phyloP scores from a whole-genome alignment of 1,284 basidiomycete species.

The Cryptococcus neoformans region DNA sequence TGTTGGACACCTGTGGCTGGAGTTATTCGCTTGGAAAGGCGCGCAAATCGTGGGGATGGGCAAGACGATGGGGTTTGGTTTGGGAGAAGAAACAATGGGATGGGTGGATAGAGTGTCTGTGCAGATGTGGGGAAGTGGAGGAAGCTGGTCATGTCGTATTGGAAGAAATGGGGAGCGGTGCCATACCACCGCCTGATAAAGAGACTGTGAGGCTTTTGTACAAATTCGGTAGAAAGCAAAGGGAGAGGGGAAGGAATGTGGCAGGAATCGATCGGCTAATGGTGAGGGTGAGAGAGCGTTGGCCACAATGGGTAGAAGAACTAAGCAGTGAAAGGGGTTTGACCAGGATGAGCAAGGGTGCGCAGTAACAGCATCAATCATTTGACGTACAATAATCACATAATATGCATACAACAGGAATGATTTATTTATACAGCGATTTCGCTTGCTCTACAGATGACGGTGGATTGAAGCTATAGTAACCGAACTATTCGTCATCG shows the following conservation, averaged over 20 bases:
- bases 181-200: conserved; percentile 22
- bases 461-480: no score
- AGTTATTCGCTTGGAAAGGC: conserved; percentile 57
- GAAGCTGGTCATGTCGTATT: conserved; percentile 68
- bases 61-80: conserved; percentile 55
- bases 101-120: conserved; percentile 82
- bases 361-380: background rate
- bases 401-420: conserved; percentile 49
- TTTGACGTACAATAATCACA: background rate
- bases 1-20: conserved; percentile 77
- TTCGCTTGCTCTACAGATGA: no score
- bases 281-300: conserved; percentile 20
- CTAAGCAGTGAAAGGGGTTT: conserved; percentile 9
- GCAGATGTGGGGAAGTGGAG: conserved; percentile 62
- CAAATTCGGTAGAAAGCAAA: conserved; percentile 41
- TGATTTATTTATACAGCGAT: no score
- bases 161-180: conserved; percentile 56
- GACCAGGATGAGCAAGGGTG: background rate
- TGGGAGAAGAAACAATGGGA: conserved; percentile 64
- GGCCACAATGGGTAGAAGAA: conserved; percentile 33
- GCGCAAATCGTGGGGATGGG: conserved; percentile 55
- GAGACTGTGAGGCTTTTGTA: conserved; percentile 45
- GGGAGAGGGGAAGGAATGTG: conserved; percentile 5
- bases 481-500: background rate
- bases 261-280: conserved; percentile 6